Evolutionary conservation across 2,329 filamentous ascomycete species (phyloP).

Genomic region (Endoconidiophora laricicola): DNA sequence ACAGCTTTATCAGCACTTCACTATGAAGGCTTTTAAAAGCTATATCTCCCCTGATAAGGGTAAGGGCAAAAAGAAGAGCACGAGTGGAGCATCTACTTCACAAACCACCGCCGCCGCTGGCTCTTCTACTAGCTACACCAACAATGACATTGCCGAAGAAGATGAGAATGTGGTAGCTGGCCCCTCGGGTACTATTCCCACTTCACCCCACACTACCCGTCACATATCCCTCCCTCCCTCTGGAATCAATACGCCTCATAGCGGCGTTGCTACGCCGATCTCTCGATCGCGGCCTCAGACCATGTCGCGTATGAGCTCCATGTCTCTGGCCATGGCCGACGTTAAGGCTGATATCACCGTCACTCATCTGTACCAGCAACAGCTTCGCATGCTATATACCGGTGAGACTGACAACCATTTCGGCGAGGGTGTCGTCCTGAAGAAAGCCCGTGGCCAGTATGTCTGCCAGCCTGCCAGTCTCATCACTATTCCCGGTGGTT

Average conservation of each 20-base stretch:
- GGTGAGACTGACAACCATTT: constrained; percentile 6
- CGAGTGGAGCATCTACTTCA: not conserved
- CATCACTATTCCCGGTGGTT: constrained; percentile 26
- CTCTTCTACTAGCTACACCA: not conserved
- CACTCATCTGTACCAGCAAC: constrained; percentile 13
- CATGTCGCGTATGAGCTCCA: constrained; percentile 8
- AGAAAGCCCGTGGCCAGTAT: constrained; percentile 25
- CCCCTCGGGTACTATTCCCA: not conserved
- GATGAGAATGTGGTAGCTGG: not conserved
- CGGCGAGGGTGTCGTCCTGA: constrained; percentile 22
- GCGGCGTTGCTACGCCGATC: constrained; percentile 1
- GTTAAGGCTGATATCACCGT: constrained; percentile 13
- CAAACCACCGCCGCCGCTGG: not conserved
- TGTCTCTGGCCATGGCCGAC: constrained; percentile 10
- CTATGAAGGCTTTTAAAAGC: constrained; percentile 8
- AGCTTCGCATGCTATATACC: constrained; percentile 12
- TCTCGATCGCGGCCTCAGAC: not conserved
- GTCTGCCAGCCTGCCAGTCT: constrained; percentile 20
- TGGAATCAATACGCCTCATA: constrained; percentile 5
- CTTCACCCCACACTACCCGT: not conserved
- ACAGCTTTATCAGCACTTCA: not conserved
- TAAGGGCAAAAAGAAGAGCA: constrained; percentile 2
- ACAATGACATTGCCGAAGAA: not conserved
- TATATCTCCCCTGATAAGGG: constrained; percentile 8
- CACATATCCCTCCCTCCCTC: not conserved